Conservation (phyloP, 495 filamentous ascomycete genomes). For the Penicillium longicatenatum region DNA sequence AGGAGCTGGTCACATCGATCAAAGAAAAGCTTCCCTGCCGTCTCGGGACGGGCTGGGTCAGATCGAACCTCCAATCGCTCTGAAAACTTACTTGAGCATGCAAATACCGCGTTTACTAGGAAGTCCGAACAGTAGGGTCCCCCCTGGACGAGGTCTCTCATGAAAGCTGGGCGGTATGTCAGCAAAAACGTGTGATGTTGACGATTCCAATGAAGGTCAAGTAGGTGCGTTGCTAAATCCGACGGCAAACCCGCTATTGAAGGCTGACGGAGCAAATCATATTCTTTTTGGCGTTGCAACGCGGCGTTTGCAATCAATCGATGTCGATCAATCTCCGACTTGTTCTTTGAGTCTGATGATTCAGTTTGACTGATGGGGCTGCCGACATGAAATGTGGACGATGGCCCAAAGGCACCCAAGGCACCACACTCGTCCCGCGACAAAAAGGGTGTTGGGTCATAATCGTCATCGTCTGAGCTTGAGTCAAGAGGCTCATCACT, state of each 20-base stretch:
- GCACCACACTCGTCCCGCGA: neutral
- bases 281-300: constrained; percentile 4
- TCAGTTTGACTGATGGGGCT: neutral
- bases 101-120: constrained; percentile 43
- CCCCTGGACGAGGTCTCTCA: constrained; percentile 37
- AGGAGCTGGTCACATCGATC: constrained; percentile 26
- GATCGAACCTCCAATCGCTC: constrained; percentile 25
- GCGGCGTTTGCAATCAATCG: constrained; percentile 10
- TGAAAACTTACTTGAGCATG: constrained; percentile 33
- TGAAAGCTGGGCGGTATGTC: constrained; percentile 40
- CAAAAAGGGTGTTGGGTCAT: neutral
- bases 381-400: constrained; percentile 2
- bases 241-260: constrained; percentile 3
- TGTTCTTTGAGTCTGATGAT: neutral
- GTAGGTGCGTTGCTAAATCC: constrained; percentile 17
- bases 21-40: constrained; percentile 26
- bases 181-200: constrained; percentile 36
- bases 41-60: constrained; percentile 18
- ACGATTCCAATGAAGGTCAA: constrained; percentile 31
- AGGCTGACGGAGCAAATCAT: neutral
- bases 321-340: neutral
- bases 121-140: constrained; percentile 36
- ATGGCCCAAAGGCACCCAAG: neutral
- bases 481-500: neutral
- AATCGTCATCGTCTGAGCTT: neutral